phyloP scores from a whole-genome alignment of 2,329 filamentous ascomycete genomes.

The Fusarium musae region DNA sequence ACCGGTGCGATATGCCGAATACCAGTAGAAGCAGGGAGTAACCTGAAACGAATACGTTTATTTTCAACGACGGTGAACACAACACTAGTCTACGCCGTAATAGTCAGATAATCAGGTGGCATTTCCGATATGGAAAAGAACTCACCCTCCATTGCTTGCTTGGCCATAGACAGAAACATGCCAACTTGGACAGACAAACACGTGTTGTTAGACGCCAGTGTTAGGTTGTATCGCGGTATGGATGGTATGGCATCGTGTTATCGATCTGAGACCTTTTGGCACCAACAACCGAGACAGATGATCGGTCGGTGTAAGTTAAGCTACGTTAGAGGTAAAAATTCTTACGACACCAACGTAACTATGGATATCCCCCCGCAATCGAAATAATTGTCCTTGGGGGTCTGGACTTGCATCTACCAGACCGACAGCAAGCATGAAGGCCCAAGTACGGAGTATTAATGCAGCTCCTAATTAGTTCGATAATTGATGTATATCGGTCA shows the following conservation, averaged over 20 bases:
- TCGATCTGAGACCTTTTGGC: slow-evolving; percentile 31
- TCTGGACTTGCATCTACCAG: slow-evolving; percentile 18
- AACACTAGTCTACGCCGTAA: neutral
- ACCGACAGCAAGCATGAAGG: slow-evolving; percentile 17
- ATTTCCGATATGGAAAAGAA: slow-evolving; percentile 1
- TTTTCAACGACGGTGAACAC: slow-evolving; percentile 9
- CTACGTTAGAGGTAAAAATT: neutral
- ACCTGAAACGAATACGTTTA: slow-evolving; percentile 37
- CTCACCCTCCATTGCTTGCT: slow-evolving; percentile 9
- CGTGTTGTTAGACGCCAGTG: slow-evolving; percentile 25
- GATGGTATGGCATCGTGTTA: neutral
- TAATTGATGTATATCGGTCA: slow-evolving; percentile 11
- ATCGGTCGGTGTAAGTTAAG: slow-evolving; percentile 7
- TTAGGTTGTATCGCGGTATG: slow-evolving; percentile 3
- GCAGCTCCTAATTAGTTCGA: neutral
- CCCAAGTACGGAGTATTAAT: slow-evolving; percentile 20
- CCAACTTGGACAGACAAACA: slow-evolving; percentile 15
- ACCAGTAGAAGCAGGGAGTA: slow-evolving; percentile 9
- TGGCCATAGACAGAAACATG: slow-evolving; percentile 8
- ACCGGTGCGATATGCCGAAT: slow-evolving; percentile 15
- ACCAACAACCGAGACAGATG: slow-evolving; percentile 28
- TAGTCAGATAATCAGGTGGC: slow-evolving; percentile 2
- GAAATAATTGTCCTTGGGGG: slow-evolving; percentile 9
- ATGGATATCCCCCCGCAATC: slow-evolving; percentile 32
- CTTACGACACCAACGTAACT: neutral